Percentiles rank a stretch among this genome's conserved stretches.
Evolutionary conservation across 495 filamentous ascomycete genomes (phyloP).

Genomic region (Podospora pseudopauciseta): DNA sequence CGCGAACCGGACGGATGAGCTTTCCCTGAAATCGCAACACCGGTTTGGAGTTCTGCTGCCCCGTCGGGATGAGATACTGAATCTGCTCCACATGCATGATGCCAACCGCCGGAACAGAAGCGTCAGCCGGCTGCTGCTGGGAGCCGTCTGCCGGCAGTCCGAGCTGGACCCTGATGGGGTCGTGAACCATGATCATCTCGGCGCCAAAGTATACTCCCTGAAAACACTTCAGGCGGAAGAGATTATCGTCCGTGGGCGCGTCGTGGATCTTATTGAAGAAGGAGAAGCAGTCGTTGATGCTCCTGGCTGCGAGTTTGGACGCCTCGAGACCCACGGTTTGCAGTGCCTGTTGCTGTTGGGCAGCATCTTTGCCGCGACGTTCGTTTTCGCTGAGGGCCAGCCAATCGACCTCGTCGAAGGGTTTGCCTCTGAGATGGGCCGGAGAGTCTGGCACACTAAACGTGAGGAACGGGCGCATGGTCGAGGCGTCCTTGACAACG

Average conservation of each 20-base stretch:
- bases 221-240: slow-evolving; percentile 15
- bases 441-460: slow-evolving; percentile 40
- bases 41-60: slow-evolving; percentile 12
- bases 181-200: slow-evolving; percentile 40
- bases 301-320: slow-evolving; percentile 42
- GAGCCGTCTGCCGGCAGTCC: neutral
- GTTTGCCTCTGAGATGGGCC: neutral
- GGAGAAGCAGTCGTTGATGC: slow-evolving; percentile 42
- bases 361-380: slow-evolving; percentile 18
- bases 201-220: slow-evolving; percentile 43
- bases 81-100: slow-evolving; percentile 37
- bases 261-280: slow-evolving; percentile 35
- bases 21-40: slow-evolving; percentile 30
- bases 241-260: slow-evolving; percentile 14
- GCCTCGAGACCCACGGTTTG: slow-evolving; percentile 41
- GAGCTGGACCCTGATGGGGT: slow-evolving; percentile 36
- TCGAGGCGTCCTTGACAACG: slow-evolving; percentile 29
- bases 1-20: slow-evolving; percentile 25
- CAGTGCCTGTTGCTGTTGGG: slow-evolving; percentile 17
- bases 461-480: slow-evolving; percentile 47
- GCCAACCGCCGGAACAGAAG: slow-evolving; percentile 12
- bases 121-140: slow-evolving; percentile 16
- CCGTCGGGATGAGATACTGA: slow-evolving; percentile 16
- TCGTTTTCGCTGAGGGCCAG: slow-evolving; percentile 8
- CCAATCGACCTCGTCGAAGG: slow-evolving; percentile 34